Evolutionary conservation across 2,329 filamentous ascomycete genomes (phyloP).

Genomic region (Xylaria sp.): DNA sequence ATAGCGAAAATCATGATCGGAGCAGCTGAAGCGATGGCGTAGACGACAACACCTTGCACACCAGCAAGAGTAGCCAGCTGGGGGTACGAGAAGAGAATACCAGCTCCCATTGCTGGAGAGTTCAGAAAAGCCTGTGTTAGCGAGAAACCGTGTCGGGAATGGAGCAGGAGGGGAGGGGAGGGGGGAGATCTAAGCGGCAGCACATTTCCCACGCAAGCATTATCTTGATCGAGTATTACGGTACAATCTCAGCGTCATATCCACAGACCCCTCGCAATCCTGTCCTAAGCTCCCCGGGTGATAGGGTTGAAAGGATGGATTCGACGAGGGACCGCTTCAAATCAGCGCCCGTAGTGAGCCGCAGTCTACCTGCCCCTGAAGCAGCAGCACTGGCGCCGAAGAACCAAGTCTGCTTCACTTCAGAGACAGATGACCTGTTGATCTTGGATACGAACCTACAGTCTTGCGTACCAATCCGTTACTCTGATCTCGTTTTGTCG

Average conservation of each 20-base stretch:
- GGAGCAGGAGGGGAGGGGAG: conserved; percentile 30
- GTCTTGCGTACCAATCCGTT: conserved; percentile 29
- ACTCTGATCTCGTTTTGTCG: conserved; percentile 21
- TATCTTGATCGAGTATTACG: conserved; percentile 98
- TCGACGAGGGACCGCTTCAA: conserved; percentile 40
- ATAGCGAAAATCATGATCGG: conserved; percentile 70
- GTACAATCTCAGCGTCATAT: conserved; percentile 88
- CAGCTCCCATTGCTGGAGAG: conserved; percentile 69
- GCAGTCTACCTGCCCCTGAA: conserved; percentile 39
- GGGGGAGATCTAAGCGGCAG: conserved; percentile 66
- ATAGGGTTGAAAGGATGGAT: conserved; percentile 46
- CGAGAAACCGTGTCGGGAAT: conserved; percentile 21
- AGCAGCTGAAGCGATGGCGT: conserved; percentile 65
- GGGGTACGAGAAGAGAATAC: conserved; percentile 77
- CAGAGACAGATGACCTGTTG: conserved; percentile 31
- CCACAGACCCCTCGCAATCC: conserved; percentile 36
- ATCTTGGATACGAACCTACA: conserved; percentile 43
- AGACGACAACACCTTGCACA: conserved; percentile 72
- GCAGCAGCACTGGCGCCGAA: neutral
- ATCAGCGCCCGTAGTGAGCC: conserved; percentile 85
- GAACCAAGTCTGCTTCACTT: conserved; percentile 4
- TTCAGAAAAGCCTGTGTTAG: conserved; percentile 41
- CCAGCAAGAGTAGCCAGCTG: conserved; percentile 74
- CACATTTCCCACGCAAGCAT: conserved; percentile 98
- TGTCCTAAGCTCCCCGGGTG: conserved; percentile 28